Evolutionary conservation across 495 filamentous ascomycete genomes (phyloP).

Genomic region (Pseudoneurospora amorphoporcata): DNA sequence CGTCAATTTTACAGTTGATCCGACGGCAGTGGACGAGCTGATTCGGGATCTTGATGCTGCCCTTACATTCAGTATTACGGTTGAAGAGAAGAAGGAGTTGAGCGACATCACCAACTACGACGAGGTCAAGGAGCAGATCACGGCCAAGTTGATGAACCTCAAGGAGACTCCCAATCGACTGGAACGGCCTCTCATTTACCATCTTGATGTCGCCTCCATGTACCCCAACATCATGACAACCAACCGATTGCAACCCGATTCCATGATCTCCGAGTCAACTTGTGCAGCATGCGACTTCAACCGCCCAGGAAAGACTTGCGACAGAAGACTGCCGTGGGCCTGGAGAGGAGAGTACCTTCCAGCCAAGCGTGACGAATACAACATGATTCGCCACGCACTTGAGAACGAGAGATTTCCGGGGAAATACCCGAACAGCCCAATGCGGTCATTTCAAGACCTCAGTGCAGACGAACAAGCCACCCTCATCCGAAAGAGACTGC

Average conservation of each 20-base stretch:
- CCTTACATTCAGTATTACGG: constrained; percentile 78
- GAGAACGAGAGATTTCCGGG: constrained; percentile 87
- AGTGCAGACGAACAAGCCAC: constrained; percentile 70
- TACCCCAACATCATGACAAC: constrained; percentile 99
- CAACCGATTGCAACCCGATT: constrained; percentile 93
- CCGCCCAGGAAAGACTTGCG: constrained; percentile 91
- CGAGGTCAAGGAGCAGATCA: constrained; percentile 80
- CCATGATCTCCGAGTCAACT: constrained; percentile 92
- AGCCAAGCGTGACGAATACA: constrained; percentile 94
- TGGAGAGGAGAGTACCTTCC: constrained; percentile 98
- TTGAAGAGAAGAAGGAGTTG: constrained; percentile 90
- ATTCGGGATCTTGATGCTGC: constrained; percentile 81
- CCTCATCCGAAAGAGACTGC: constrained; percentile 76
- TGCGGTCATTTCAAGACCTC: constrained; percentile 72
- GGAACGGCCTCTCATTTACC: constrained; percentile 89
- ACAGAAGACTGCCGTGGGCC: constrained; percentile 89
- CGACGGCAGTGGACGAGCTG: constrained; percentile 80
- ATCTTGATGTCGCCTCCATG: constrained; percentile 98
- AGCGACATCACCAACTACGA: constrained; percentile 90
- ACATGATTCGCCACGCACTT: constrained; percentile 93
- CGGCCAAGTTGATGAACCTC: constrained; percentile 56
- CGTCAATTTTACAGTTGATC: constrained; percentile 80
- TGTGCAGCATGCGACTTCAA: constrained; percentile 99
- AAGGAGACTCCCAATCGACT: constrained; percentile 70
- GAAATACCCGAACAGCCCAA: constrained; percentile 54